Percentiles rank a stretch among this genome's conserved stretches.
phyloP scores from a whole-genome alignment of 257 asterid genomes.

The Nicotiana noctiflora region DNA sequence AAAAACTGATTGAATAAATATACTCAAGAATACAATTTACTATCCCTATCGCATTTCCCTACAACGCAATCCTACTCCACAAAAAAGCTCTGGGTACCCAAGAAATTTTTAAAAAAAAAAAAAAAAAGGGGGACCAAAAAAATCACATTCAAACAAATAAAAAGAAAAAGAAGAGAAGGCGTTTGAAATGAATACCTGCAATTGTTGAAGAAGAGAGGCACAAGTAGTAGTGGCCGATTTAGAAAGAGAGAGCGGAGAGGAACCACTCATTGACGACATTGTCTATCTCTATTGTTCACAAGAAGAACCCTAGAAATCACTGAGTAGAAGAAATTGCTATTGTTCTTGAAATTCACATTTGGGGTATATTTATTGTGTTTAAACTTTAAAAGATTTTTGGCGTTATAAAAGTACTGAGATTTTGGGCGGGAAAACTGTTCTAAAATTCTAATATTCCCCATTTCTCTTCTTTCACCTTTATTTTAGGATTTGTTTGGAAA shows the following conservation, averaged over 20 bases:
- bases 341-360: background rate
- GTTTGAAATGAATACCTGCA: slow-evolving; percentile 38
- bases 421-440: slow-evolving; percentile 9
- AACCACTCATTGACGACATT: slow-evolving; percentile 2
- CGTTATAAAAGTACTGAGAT: background rate
- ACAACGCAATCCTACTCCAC: background rate
- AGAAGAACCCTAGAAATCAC: background rate
- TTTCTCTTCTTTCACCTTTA: background rate
- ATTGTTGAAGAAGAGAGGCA: slow-evolving; percentile 54
- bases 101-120: background rate
- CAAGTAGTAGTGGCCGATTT: slow-evolving; percentile 58
- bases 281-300: background rate
- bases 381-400: background rate
- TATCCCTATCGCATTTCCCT: background rate
- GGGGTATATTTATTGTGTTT: background rate
- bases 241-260: slow-evolving; percentile 57
- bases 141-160: background rate
- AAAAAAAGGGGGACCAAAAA: background rate
- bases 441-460: background rate
- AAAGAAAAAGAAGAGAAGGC: background rate
- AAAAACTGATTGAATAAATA: background rate
- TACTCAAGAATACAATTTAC: background rate
- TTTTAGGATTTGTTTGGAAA: too few relatives aligned
- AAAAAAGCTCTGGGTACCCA: background rate
- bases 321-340: background rate